A percentile compares a stretch with the other conserved stretches of the same genome.
Conservation (phyloP, 73 alveolate genomes). For the Tetrahymena elliotti region DNA sequence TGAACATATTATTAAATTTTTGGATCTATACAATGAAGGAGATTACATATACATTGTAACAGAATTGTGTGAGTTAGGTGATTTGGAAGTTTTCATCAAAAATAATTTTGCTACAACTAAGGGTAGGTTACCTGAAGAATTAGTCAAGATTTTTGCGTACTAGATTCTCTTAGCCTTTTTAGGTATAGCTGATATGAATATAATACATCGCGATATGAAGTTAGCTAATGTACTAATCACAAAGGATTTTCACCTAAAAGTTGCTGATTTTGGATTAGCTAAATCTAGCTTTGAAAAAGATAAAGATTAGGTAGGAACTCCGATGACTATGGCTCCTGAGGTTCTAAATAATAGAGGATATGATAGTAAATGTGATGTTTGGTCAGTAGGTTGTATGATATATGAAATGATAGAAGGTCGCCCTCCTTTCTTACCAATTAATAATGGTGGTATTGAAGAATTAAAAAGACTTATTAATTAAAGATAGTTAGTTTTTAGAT, state of each 20-base stretch:
- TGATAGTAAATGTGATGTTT: not conserved
- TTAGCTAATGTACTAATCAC: conserved; percentile 6
- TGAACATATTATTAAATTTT: not conserved
- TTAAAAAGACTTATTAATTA: not conserved
- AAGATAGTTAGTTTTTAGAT: not conserved
- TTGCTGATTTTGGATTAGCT: conserved; percentile 76
- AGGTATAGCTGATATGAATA: conserved; percentile 9
- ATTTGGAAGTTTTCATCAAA: not conserved
- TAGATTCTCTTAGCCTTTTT: conserved; percentile 1
- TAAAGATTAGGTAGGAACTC: not conserved
- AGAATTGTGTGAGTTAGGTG: not conserved
- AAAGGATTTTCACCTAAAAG: conserved; percentile 1
- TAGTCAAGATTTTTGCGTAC: not conserved
- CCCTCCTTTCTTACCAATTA: not conserved
- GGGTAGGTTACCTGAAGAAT: not conserved
- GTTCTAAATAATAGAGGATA: not conserved
- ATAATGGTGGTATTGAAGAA: not conserved
- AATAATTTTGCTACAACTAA: not conserved
- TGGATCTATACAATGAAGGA: not conserved
- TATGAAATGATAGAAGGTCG: not conserved
- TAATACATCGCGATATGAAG: conserved; percentile 34
- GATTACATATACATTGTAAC: not conserved
- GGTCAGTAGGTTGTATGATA: not conserved
- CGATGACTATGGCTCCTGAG: not conserved
- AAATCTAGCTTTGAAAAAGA: conserved; percentile 17